phyloP scores from a whole-genome alignment of 495 filamentous ascomycete genomes.

The Talaromyces thailandensis region DNA sequence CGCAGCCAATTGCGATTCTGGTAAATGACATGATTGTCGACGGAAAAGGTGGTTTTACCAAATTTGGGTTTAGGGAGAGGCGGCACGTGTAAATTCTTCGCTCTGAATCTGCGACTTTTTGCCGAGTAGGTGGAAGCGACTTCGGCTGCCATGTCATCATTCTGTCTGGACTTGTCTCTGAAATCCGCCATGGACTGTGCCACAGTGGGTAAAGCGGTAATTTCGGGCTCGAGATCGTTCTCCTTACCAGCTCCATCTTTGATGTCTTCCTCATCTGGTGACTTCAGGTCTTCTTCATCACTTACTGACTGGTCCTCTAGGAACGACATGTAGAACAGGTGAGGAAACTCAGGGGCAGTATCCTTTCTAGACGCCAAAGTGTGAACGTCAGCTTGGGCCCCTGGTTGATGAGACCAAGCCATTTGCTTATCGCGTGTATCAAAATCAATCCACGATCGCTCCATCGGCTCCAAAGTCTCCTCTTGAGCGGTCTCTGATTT shows the following conservation, averaged over 20 bases:
- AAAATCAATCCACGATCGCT: constrained; percentile 1
- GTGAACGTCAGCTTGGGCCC: not conserved
- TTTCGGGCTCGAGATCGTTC: constrained; percentile 19
- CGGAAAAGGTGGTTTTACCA: not conserved
- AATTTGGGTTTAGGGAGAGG: constrained; percentile 3
- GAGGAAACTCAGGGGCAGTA: constrained; percentile 1
- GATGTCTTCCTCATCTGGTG: constrained; percentile 16
- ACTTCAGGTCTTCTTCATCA: constrained; percentile 1
- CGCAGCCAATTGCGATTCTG: constrained; percentile 1
- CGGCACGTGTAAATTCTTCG: not conserved
- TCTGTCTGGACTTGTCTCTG: not conserved
- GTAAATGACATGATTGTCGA: not conserved
- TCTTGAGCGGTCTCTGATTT: not conserved
- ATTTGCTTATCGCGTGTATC: not conserved
- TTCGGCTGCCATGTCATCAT: constrained; percentile 3
- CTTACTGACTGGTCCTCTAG: constrained; percentile 1
- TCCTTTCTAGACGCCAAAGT: not conserved
- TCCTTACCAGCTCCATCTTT: constrained; percentile 2
- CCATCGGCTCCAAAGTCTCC: not conserved
- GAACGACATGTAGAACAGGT: constrained; percentile 1
- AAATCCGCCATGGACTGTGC: not conserved
- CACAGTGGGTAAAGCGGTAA: constrained; percentile 31
- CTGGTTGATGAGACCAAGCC: not conserved
- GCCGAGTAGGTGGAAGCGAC: constrained; percentile 3
- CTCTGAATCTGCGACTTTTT: not conserved